Evolutionary conservation across 1,284 basidiomycete genomes (phyloP).

Genomic region (Trametes hirsuta): DNA sequence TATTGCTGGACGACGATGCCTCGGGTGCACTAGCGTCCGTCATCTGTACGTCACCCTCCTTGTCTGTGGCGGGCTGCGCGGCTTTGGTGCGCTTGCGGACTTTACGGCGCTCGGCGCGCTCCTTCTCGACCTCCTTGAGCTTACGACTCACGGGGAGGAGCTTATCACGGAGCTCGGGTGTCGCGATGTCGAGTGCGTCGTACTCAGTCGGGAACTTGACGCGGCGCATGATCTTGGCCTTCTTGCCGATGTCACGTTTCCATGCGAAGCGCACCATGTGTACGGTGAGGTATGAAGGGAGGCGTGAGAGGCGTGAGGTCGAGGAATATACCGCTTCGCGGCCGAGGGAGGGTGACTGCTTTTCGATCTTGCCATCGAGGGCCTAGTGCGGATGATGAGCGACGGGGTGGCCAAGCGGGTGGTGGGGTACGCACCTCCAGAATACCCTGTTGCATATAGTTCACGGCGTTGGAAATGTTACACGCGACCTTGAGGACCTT

Average conservation of each 20-base stretch:
- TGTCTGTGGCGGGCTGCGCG: conserved; percentile 36
- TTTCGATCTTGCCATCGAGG: conserved; percentile 85
- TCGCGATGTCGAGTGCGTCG: conserved; percentile 84
- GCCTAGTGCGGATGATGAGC: conserved; percentile 50
- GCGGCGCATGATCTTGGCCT: conserved; percentile 94
- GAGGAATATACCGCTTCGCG: conserved; percentile 87
- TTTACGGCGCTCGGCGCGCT: conserved; percentile 83
- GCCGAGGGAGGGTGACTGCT: conserved; percentile 79
- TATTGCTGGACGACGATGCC: conserved; percentile 5
- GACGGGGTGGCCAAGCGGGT: background rate
- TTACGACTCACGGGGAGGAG: conserved; percentile 72
- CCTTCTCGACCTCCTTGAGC: conserved; percentile 82
- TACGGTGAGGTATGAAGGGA: conserved; percentile 86
- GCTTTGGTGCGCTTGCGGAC: conserved; percentile 77
- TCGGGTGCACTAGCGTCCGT: conserved; percentile 34
- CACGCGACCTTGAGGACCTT: conserved; percentile 90
- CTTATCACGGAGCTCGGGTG: conserved; percentile 78
- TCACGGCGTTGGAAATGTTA: conserved; percentile 86
- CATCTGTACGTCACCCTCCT: conserved; percentile 46
- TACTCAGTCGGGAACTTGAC: conserved; percentile 93
- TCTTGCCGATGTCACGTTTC: conserved; percentile 90
- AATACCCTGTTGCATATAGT: conserved; percentile 90
- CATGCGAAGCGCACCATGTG: conserved; percentile 98
- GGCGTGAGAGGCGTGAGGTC: conserved; percentile 79
- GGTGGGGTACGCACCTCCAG: conserved; percentile 61